A percentile compares a stretch with the other conserved stretches of the same genome.
Conservation (phyloP, 306 rosid genomes). For the Lathyrus aphaca region DNA sequence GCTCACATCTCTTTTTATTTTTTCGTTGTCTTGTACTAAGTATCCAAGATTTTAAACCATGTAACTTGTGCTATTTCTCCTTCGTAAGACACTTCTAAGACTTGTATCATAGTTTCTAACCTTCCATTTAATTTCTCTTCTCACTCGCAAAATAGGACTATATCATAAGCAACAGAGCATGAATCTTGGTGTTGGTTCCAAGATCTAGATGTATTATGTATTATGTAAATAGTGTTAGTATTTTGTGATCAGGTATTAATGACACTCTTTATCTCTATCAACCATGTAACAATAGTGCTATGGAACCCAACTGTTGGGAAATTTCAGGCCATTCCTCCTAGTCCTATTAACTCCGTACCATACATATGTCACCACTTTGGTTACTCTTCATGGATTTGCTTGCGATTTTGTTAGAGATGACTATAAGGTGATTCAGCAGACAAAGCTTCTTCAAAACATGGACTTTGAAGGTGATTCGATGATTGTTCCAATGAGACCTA, state of each 20-base stretch:
- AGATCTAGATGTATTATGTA: too few species aligned
- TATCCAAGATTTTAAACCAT: too few species aligned
- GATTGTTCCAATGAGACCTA: background rate
- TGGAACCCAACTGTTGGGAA: background rate
- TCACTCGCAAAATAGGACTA: too few species aligned
- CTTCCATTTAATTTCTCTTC: too few species aligned
- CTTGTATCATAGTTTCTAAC: too few species aligned
- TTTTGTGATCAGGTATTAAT: background rate
- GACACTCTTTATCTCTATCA: background rate
- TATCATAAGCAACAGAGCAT: too few species aligned
- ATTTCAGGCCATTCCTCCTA: background rate
- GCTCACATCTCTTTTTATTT: too few species aligned
- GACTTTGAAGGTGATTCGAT: background rate
- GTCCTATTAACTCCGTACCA: background rate
- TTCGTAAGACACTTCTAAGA: too few species aligned
- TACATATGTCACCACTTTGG: background rate
- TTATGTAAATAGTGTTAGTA: background rate
- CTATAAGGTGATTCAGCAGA: background rate
- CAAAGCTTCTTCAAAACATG: background rate
- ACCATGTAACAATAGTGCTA: background rate
- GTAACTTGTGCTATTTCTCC: too few species aligned
- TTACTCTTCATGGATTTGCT: constrained; percentile 9
- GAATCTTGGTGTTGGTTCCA: too few species aligned
- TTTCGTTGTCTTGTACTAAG: too few species aligned
- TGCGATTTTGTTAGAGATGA: background rate